These are phyloP conservation scores for Mercurialis annua DNA, from an alignment of 345 rosid genomes.

Conservation along the genomic window DNA sequence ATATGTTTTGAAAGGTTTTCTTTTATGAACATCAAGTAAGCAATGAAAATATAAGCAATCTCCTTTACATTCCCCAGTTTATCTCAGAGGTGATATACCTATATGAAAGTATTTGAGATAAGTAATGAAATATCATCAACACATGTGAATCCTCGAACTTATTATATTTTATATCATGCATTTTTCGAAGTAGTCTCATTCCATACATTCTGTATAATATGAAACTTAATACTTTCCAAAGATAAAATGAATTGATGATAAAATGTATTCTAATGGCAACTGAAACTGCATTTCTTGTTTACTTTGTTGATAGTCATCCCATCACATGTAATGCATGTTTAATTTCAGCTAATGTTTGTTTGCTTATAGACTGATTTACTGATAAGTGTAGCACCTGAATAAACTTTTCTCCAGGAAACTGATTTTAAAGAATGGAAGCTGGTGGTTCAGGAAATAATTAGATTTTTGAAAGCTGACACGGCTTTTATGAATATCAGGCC, in stretches of 20 bases:
- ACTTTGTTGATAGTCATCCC: background rate
- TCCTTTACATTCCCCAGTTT: background rate
- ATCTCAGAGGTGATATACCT: background rate
- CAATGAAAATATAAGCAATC: too few relatives aligned
- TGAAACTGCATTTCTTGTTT: background rate
- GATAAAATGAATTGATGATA: background rate
- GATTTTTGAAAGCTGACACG: conserved; percentile 91
- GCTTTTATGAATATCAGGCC: conserved; percentile 96
- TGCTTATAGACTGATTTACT: conserved; percentile 14
- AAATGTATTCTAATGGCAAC: background rate
- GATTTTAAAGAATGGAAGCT: conserved; percentile 98
- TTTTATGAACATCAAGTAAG: background rate
- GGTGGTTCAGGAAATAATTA: conserved; percentile 87
- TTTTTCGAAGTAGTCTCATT: background rate
- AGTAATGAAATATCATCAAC: background rate
- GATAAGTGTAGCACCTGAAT: conserved; percentile 19
- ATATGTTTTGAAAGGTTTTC: background rate
- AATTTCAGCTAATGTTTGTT: conserved; percentile 9
- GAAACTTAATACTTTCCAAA: background rate
- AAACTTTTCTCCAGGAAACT: conserved; percentile 66
- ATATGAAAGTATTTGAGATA: background rate
- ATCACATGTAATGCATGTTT: conserved; percentile 2
- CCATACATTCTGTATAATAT: background rate
- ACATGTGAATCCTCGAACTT: background rate
- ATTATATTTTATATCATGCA: background rate